Conservation (phyloP, 2,329 filamentous ascomycete species). For the Zymoseptoria tritici region DNA sequence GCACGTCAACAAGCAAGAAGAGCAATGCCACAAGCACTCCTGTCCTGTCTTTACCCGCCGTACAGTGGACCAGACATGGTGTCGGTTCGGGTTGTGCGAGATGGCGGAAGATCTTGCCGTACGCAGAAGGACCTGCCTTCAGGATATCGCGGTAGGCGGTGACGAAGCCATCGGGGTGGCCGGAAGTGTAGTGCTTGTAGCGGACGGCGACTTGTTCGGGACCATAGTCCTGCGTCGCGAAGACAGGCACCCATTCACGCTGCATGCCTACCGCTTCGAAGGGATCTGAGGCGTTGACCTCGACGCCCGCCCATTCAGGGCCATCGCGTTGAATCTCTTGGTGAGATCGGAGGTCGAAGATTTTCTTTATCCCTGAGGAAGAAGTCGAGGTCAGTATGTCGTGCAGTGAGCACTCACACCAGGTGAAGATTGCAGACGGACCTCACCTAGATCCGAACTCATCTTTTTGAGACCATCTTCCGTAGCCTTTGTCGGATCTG, state of each 20-base stretch:
- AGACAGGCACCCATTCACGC: slow-evolving; percentile 58
- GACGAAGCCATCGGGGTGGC: slow-evolving; percentile 53
- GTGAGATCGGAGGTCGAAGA: slow-evolving; percentile 62
- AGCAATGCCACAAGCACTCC: slow-evolving; percentile 62
- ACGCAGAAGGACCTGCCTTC: slow-evolving; percentile 45
- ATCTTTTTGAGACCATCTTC: slow-evolving; percentile 47
- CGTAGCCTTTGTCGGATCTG: slow-evolving; percentile 55
- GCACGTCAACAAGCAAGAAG: slow-evolving; percentile 55
- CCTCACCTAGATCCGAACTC: slow-evolving; percentile 29
- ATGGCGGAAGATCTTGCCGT: slow-evolving; percentile 53
- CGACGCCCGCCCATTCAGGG: slow-evolving; percentile 28
- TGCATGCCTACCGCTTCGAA: slow-evolving; percentile 41
- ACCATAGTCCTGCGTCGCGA: slow-evolving; percentile 52
- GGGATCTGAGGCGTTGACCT: slow-evolving; percentile 12
- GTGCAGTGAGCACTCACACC: slow-evolving; percentile 5
- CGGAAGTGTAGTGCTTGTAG: slow-evolving; percentile 52
- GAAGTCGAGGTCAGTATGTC: slow-evolving; percentile 21
- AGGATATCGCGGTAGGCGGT: slow-evolving; percentile 58
- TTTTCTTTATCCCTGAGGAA: slow-evolving; percentile 50
- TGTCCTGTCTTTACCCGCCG: slow-evolving; percentile 70
- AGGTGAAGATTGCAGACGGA: neutral
- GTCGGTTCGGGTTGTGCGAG: slow-evolving; percentile 40
- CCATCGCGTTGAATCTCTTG: slow-evolving; percentile 48
- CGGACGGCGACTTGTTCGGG: slow-evolving; percentile 57
- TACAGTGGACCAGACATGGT: slow-evolving; percentile 63